These are phyloP conservation scores for Acanthamoeba triangularis DNA, from an alignment of 208 protist genomes.

Conservation along the genomic window DNA sequence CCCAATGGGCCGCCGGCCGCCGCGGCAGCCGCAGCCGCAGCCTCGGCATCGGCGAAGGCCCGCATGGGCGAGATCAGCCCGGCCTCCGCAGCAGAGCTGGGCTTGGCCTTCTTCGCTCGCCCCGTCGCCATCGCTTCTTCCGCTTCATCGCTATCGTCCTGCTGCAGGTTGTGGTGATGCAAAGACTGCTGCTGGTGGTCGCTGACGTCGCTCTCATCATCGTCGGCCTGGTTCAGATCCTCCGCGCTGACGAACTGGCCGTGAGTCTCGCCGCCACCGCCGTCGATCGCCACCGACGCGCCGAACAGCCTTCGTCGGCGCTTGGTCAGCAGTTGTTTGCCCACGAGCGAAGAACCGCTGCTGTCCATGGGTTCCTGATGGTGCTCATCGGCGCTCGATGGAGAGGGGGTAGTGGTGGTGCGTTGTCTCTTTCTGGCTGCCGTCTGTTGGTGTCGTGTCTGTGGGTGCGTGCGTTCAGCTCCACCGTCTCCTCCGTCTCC, in stretches of 20 bases:
- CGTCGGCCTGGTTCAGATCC: background rate
- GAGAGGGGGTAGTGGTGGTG: background rate
- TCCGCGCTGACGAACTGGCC: background rate
- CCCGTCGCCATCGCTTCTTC: background rate
- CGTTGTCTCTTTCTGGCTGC: background rate
- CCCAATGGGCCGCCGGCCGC: background rate
- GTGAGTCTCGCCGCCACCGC: background rate
- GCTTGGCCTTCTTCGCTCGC: background rate
- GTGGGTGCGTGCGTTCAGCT: background rate
- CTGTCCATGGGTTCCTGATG: too few relatives aligned
- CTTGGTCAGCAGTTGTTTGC: too few relatives aligned
- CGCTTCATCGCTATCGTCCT: background rate
- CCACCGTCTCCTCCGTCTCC: background rate
- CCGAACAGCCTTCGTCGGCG: background rate
- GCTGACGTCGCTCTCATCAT: background rate
- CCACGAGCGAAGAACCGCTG: too few relatives aligned
- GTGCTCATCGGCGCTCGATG: background rate
- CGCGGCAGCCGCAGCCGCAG: background rate
- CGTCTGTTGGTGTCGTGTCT: background rate
- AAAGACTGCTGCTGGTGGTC: too few relatives aligned
- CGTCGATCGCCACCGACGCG: background rate
- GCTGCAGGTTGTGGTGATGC: background rate
- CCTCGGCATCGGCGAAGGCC: background rate
- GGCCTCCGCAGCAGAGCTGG: background rate
- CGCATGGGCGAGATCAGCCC: conserved; percentile 9